Evolutionary conservation across 108 stramenopile genomes (phyloP).

Genomic region (Nannochloropsis gaditana): DNA sequence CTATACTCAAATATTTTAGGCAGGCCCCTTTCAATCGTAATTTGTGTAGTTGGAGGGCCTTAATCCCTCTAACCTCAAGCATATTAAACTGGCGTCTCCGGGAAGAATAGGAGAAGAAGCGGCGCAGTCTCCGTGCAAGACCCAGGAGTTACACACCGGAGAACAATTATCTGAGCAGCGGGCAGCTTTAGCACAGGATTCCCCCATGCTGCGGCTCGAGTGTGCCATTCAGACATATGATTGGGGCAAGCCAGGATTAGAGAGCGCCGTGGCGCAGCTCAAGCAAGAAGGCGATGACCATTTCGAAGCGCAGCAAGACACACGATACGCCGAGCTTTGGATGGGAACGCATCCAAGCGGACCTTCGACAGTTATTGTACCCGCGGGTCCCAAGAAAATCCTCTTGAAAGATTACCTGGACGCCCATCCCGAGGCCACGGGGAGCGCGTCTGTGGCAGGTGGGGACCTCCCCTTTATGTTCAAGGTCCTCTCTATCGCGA

Average conservation of each 20-base stretch:
- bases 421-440: conserved; percentile 47
- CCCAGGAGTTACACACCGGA: background rate
- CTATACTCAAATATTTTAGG: too few species aligned
- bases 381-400: background rate
- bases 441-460: conserved; percentile 40
- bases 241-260: conserved; percentile 57
- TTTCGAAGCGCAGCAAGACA: conserved; percentile 38
- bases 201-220: conserved; percentile 50
- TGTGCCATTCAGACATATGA: conserved; percentile 61
- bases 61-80: background rate
- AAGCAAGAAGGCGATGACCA: conserved; percentile 29
- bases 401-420: background rate
- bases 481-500: conserved; percentile 56
- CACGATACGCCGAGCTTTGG: conserved; percentile 61
- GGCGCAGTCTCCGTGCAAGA: background rate
- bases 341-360: conserved; percentile 66
- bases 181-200: background rate
- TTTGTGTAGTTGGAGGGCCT: background rate
- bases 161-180: conserved; percentile 4
- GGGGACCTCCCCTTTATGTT: conserved; percentile 59
- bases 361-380: conserved; percentile 43
- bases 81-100: background rate
- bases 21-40: too few species aligned
- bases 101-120: conserved; percentile 13
- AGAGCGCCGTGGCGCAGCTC: conserved; percentile 53